Percentiles rank a stretch among this genome's conserved stretches.
Conservation (phyloP, 2,329 filamentous ascomycete genomes). For the Hymenoscyphus fraxineus region DNA sequence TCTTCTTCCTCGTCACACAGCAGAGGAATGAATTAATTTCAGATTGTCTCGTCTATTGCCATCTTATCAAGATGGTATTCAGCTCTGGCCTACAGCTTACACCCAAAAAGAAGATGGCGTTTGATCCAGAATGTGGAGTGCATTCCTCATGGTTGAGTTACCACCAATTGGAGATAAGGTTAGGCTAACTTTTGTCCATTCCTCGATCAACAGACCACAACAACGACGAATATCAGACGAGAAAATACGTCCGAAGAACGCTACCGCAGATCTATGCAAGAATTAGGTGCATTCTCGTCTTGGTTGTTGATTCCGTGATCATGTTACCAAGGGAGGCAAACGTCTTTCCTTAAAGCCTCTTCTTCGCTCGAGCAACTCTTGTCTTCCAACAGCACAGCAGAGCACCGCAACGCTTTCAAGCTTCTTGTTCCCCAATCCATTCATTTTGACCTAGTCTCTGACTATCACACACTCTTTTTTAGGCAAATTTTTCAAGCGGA, state of each 20-base stretch:
- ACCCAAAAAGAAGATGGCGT: neutral
- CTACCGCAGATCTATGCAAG: constrained; percentile 5
- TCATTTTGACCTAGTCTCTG: constrained; percentile 14
- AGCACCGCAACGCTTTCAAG: constrained; percentile 11
- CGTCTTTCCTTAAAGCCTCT: constrained; percentile 3
- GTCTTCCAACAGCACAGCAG: constrained; percentile 4
- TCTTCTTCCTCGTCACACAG: neutral
- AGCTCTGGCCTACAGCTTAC: neutral
- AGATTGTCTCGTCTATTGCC: neutral
- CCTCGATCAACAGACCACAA: constrained; percentile 5
- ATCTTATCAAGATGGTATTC: neutral
- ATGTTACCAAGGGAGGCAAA: neutral
- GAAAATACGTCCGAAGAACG: constrained; percentile 7
- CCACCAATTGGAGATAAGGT: neutral
- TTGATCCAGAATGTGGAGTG: constrained; percentile 3
- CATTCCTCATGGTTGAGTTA: constrained; percentile 4
- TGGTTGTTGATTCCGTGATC: constrained; percentile 2
- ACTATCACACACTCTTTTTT: constrained; percentile 36
- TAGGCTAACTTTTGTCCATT: constrained; percentile 6
- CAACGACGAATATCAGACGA: neutral
- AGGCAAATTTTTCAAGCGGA: neutral
- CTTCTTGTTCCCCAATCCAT: constrained; percentile 7
- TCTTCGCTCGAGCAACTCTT: neutral
- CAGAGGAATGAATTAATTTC: neutral
- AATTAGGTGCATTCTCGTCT: neutral